Percentiles rank a stretch among this genome's conserved stretches.
These are phyloP conservation scores for Nothophoma quercina DNA, from an alignment of 2,329 filamentous ascomycete genomes.

Conservation along the genomic window DNA sequence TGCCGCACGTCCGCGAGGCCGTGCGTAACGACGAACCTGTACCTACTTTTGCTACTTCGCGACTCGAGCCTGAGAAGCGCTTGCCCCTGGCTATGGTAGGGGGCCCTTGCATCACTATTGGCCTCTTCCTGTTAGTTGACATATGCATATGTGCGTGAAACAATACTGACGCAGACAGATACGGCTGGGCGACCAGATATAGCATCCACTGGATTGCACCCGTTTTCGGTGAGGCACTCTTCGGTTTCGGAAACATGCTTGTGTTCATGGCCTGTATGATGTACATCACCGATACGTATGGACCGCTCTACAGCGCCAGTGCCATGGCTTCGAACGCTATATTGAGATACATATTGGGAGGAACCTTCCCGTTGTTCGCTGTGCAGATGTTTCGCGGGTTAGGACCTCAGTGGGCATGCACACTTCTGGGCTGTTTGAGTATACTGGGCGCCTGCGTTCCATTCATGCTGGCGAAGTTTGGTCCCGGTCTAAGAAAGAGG, in stretches of 20 bases:
- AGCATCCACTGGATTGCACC: slow-evolving; percentile 51
- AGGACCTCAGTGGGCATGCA: slow-evolving; percentile 20
- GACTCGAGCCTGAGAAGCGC: slow-evolving; percentile 39
- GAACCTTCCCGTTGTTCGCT: slow-evolving; percentile 68
- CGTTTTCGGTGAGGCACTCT: slow-evolving; percentile 42
- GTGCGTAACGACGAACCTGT: background rate
- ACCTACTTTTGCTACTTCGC: slow-evolving; percentile 19
- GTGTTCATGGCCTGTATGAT: slow-evolving; percentile 46
- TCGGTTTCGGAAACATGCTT: slow-evolving; percentile 35
- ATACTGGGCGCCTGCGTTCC: slow-evolving; percentile 15
- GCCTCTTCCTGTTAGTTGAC: slow-evolving; percentile 45
- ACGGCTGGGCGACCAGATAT: slow-evolving; percentile 48
- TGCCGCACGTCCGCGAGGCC: slow-evolving; percentile 4
- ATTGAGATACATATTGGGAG: slow-evolving; percentile 63
- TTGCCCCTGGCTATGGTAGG: slow-evolving; percentile 47
- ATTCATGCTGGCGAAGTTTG: slow-evolving; percentile 25
- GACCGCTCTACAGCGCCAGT: slow-evolving; percentile 65
- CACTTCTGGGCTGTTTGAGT: slow-evolving; percentile 17
- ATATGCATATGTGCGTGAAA: too few species aligned
- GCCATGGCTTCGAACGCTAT: slow-evolving; percentile 68
- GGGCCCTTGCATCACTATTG: slow-evolving; percentile 40
- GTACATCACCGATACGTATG: slow-evolving; percentile 65
- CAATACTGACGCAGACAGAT: background rate
- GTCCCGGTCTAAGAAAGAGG: slow-evolving; percentile 18
- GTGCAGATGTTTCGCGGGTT: slow-evolving; percentile 53